phyloP scores from a whole-genome alignment of 116 monocot species.

The Phalaenopsis hybrid region DNA sequence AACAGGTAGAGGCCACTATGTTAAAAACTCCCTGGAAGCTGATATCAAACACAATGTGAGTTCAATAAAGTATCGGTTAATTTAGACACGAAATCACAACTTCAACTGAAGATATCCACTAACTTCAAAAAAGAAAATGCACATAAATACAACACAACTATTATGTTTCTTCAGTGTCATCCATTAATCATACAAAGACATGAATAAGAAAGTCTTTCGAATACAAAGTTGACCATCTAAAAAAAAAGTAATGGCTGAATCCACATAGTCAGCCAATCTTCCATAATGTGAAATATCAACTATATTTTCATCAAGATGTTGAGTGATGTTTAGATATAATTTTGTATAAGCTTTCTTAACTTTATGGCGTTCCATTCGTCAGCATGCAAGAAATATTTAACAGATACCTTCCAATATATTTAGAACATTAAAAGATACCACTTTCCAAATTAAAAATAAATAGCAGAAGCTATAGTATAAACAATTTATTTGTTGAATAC shows the following conservation, averaged over 20 bases:
- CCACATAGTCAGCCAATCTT: background rate
- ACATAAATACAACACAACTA: too few relatives aligned
- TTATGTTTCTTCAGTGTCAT: too few relatives aligned
- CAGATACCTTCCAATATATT: background rate
- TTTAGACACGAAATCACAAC: too few relatives aligned
- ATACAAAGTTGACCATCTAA: background rate
- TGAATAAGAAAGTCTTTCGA: too few relatives aligned
- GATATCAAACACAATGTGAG: too few relatives aligned
- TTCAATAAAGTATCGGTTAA: too few relatives aligned
- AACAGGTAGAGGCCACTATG: too few relatives aligned
- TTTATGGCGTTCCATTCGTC: background rate
- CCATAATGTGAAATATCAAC: background rate
- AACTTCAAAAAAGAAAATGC: too few relatives aligned
- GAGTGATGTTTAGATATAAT: background rate
- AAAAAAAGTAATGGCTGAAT: background rate
- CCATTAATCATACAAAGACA: too few relatives aligned
- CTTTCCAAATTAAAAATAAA: background rate
- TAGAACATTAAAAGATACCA: background rate
- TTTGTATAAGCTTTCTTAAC: background rate
- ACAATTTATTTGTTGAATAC: background rate
- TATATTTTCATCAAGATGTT: slow-evolving; percentile 1
- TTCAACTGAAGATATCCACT: too few relatives aligned
- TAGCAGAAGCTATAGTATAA: background rate
- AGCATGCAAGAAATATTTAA: background rate
- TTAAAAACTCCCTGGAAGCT: too few relatives aligned